Base-by-base conservation (phyloP, 257 asterid species). In the Solanum appendiculatum region DNA sequence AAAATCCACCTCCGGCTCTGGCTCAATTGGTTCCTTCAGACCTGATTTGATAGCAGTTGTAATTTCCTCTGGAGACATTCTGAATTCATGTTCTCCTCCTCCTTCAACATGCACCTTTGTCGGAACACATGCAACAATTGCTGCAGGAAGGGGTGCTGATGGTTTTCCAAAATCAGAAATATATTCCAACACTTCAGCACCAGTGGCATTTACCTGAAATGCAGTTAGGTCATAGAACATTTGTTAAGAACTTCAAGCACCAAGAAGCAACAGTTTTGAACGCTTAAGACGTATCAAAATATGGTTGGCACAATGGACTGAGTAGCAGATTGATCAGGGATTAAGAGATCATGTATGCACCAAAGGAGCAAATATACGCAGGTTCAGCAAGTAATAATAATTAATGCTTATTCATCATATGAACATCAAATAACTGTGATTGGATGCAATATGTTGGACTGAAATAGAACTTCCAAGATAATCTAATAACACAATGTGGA, bases 51-150 rank as follows among this genome's bases (percentile, higher is more conserved):
- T 91, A 86, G 99, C 98, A 89, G 91, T 91, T 90, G 93, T 90
- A 64, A 97, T 97, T 90, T 96, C 98, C 88, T 86, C 93, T 56
- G 99, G 96, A 64, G 89, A 91, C 84, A 97, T 96, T 93, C 93
- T 91, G 88, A 97, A 97, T 85, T 95, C 98, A 33, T 94, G 92
- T 91, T 97, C 99, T 87, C 98, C 98, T 86, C 92, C 48, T 83
- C 95, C 99, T 91, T 97, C 99, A 12, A 95, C 87, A 58, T 97
- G 98, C 85, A 91, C 95, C 90, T 91, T 95, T 91, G 83, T 92
- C 6, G 99, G 99, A 85, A 97, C 95, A 90, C 99, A 97, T 51
- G 98, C 99, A 91, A 97, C 99, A 91, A 97, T 94, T 87, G 99
- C 99, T 80, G 99, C 98, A 83, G 99, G 99, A 86, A 87, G 93